Base-by-base conservation (phyloP, 1,284 basidiomycete genomes). In the Fomitopsis betulina region DNA sequence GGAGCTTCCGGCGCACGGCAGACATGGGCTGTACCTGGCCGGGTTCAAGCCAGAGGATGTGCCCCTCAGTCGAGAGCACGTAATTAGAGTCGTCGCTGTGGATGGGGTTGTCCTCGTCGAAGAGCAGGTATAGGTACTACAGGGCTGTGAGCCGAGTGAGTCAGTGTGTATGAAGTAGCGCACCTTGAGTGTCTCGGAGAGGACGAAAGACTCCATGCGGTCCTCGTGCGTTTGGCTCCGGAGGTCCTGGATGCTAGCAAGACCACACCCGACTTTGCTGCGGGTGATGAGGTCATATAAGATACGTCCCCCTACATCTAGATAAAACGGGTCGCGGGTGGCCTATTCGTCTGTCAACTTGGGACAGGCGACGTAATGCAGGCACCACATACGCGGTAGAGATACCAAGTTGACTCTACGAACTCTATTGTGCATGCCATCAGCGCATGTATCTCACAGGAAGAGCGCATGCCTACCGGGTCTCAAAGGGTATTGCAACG, bases 21-120 rank as follows among this genome's bases (percentile, higher is more conserved):
- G 88, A 85, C 33, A 83, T 75, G 6, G 84, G 80, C 60, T 77
- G 80, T 19, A 87, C 73, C 47, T 83, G 75, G 47, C 80, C 65
- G 12, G 63, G 70, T 0, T 82, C 83, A 19, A 97, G 79, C 19
- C 79, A 80, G 27, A 98, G 77, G n/a, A 94, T 82, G 69, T 98
- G 96, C 0, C 94, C 95, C 72, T 98, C 95, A 0, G 95, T 98
- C 1, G 93, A 93, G 68, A 96, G 90, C 2, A 97, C 90, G 62
- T 87, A 89, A 66, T 91, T 87, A 2, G 86, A 90, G 66, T 91
- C 86, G 62, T 92, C 88, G 5, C 68, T 72, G 66, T 94, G 86
- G 33, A 94, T 70, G 0, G 80, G 79, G 63, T 94, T 93, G 7
- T 83, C 82, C 70, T 94, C 93, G 66, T 96, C 94, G 67, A 98